A percentile compares a stretch with the other conserved stretches of the same genome.
phyloP scores from a whole-genome alignment of 129 eudicot species.

The Heracleum sosnowskyi region DNA sequence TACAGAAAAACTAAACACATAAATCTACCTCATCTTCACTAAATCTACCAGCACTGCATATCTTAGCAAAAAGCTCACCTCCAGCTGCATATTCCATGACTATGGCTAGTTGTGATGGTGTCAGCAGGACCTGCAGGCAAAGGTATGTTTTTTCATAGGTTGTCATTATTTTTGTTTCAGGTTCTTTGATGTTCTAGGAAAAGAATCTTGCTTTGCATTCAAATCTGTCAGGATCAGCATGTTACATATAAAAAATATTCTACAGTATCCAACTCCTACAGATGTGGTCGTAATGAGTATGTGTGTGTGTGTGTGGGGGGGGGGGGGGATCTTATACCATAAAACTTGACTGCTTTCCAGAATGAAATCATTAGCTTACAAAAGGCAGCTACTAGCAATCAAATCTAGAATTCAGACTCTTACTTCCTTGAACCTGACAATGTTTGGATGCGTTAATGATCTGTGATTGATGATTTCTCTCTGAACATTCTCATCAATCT shows the following conservation, averaged over 20 bases:
- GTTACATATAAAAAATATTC: neutral
- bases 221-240: neutral
- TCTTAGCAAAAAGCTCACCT: conserved; percentile 58
- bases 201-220: neutral
- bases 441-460: conserved; percentile 61
- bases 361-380: neutral
- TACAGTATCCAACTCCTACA: neutral
- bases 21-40: conserved; percentile 61
- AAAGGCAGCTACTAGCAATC: neutral
- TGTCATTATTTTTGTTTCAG: neutral
- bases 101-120: conserved; percentile 62
- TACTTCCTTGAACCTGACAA: conserved; percentile 63
- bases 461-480: conserved; percentile 62
- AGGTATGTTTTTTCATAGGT: neutral
- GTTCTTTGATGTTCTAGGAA: neutral
- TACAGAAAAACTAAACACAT: conserved; percentile 2
- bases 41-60: conserved; percentile 68
- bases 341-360: too few relatives aligned
- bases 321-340: neutral
- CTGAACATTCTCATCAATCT: conserved; percentile 63
- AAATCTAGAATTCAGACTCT: neutral
- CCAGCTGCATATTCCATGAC: conserved; percentile 83
- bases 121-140: conserved; percentile 42
- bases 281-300: neutral
- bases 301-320: neutral